phyloP scores from a whole-genome alignment of 108 stramenopile genomes.

The Cyclotella kingstonii region DNA sequence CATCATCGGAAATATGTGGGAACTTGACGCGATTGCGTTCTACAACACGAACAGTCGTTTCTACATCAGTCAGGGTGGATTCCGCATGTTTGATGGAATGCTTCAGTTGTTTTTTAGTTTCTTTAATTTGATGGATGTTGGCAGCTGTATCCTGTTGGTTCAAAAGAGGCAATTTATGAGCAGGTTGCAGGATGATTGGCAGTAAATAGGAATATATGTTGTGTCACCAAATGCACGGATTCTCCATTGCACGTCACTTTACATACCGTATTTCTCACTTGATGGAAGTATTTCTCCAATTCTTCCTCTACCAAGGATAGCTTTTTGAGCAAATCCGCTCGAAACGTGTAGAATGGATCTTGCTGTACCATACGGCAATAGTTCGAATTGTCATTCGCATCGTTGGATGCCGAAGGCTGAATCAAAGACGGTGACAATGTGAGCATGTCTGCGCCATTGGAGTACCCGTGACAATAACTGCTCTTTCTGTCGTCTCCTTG shows the following conservation, averaged over 20 bases:
- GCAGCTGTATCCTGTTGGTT: conserved; percentile 63
- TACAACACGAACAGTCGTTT: conserved; percentile 67
- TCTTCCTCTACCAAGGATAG: conserved; percentile 59
- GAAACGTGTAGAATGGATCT: conserved; percentile 83
- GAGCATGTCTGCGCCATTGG: background rate
- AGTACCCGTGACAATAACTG: no score
- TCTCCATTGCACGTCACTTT: background rate
- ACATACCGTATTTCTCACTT: conserved; percentile 63
- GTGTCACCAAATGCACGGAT: no score
- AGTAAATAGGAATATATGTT: conserved; percentile 14
- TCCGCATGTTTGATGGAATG: conserved; percentile 74
- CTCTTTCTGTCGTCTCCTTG: no score
- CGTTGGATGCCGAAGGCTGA: background rate
- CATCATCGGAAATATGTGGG: conserved; percentile 58
- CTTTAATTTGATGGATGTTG: conserved; percentile 65
- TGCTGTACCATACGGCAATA: conserved; percentile 21
- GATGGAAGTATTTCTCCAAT: conserved; percentile 51
- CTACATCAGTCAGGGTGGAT: conserved; percentile 64
- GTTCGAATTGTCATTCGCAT: conserved; percentile 5
- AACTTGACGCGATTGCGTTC: conserved; percentile 64
- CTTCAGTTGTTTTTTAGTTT: conserved; percentile 76
- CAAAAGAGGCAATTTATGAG: background rate
- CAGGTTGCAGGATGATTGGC: background rate
- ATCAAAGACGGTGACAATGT: background rate
- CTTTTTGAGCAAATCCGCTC: conserved; percentile 62